These are phyloP conservation scores for Neurospora pannonica DNA, from an alignment of 495 filamentous ascomycete genomes.

Conservation along the genomic window DNA sequence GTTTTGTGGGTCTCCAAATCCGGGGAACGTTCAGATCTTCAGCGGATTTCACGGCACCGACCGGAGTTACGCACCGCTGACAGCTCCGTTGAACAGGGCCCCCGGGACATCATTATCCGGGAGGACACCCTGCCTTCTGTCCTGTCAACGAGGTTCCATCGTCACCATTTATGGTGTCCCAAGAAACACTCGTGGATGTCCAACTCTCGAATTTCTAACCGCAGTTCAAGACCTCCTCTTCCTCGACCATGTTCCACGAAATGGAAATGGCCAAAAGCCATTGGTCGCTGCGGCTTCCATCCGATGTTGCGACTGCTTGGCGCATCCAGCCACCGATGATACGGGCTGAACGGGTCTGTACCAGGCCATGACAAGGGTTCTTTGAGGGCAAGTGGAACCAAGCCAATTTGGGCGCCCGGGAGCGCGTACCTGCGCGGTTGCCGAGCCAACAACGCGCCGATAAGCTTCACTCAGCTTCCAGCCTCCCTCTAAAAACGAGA, in stretches of 20 bases:
- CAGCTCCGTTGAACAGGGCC: neutral
- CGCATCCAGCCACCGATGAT: neutral
- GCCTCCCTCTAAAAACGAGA: neutral
- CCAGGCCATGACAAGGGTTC: neutral
- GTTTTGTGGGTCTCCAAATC: neutral
- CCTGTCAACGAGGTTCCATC: neutral
- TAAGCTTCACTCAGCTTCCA: neutral
- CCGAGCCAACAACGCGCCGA: conserved; percentile 3
- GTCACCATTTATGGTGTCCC: neutral
- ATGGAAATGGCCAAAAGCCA: neutral
- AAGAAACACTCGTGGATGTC: neutral
- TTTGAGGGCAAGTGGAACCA: neutral
- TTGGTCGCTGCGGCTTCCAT: neutral
- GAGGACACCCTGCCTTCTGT: neutral
- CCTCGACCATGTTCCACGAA: neutral
- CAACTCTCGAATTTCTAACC: neutral
- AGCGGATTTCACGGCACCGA: neutral
- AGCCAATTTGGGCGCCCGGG: neutral
- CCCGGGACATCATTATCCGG: neutral
- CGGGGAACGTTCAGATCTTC: neutral
- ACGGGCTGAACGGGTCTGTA: neutral
- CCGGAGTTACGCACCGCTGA: neutral
- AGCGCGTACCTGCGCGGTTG: conserved; percentile 2
- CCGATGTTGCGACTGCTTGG: neutral
- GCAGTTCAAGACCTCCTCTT: neutral